Conservation (phyloP, 192 early-diverging fungal genomes). For the Martensiomyces pterosporus region DNA sequence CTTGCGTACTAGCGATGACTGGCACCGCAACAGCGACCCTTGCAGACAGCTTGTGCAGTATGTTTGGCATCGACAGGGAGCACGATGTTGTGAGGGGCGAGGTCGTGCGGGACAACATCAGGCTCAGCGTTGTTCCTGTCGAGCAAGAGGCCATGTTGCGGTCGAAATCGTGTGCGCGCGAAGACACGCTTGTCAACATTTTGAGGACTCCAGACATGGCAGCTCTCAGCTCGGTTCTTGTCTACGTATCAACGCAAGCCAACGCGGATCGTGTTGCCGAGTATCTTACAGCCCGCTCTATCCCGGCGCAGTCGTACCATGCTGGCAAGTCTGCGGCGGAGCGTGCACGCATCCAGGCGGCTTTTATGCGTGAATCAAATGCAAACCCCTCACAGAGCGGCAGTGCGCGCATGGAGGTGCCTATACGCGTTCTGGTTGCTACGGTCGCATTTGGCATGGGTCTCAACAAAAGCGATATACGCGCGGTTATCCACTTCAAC, state of each 20-base stretch:
- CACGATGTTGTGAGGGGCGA: slow-evolving; percentile 52
- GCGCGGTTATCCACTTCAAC: slow-evolving; percentile 69
- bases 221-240: slow-evolving; percentile 57
- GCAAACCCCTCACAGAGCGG: neutral
- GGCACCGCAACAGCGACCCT: slow-evolving; percentile 65
- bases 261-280: slow-evolving; percentile 67
- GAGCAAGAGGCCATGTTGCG: slow-evolving; percentile 11
- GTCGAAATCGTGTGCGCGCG: slow-evolving; percentile 36
- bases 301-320: slow-evolving; percentile 74
- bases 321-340: slow-evolving; percentile 61
- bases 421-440: slow-evolving; percentile 64
- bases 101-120: slow-evolving; percentile 59
- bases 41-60: slow-evolving; percentile 50
- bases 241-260: slow-evolving; percentile 62
- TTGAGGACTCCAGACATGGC: slow-evolving; percentile 54
- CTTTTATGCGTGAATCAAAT: slow-evolving; percentile 56
- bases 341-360: slow-evolving; percentile 59
- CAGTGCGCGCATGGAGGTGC: slow-evolving; percentile 2
- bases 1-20: slow-evolving; percentile 65
- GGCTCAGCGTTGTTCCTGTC: slow-evolving; percentile 53
- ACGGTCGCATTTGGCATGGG: slow-evolving; percentile 77
- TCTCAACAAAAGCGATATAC: slow-evolving; percentile 66
- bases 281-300: slow-evolving; percentile 59
- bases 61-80: slow-evolving; percentile 55
- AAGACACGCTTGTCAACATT: slow-evolving; percentile 53